Base-by-base conservation (phyloP, 495 filamentous ascomycete species). In the Parmelia sp. region DNA sequence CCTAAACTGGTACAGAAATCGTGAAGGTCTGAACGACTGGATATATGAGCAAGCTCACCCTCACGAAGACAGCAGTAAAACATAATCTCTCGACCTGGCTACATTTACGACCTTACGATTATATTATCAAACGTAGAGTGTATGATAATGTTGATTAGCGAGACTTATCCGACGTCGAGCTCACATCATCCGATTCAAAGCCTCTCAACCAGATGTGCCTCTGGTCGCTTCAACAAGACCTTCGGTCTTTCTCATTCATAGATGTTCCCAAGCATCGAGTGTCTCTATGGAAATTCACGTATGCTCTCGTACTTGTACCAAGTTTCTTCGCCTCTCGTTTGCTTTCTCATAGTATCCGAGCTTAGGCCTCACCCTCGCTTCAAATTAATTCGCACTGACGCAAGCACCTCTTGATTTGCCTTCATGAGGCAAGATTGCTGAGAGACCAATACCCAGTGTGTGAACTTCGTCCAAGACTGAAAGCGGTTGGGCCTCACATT, bases 1-100 rank as follows among this genome's bases (percentile, higher is more conserved):
- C 27, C 63, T 71, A 35, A 74, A 61, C 62, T 42, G 45, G 44
- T 19, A 29, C 57, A 87, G 93, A 73, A 99, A 99, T 75, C 84
- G 85, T 40, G 81, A 83, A 35, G 92, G 92, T 42, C 77, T 98
- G 59, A 98, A 98, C 71, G 94, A 98, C 74, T 98, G 94, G 94
- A 83, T 97, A 62, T 92, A 91, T 71, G 92, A 97, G 77, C 82
- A 88, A 69, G 82, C 81, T 33, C 82, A 88, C 39, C 69, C 77
- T 40, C 76, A 76, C 60, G 68, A 74, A 59, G 70, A 73, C 33
- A 75, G 71, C 67, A 57, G 49, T 27, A 60, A 53, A 61, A 37
- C 51, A 19, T 64, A 23, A 14, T 8, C 1, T 21, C 15, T 33
- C 51, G 21, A 21, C 0, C 2, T n/a, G 8, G 25, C 8, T 39